Evolutionary conservation across 225 moss, liverwort and hornwort species (phyloP), one percentile per base, ranked within the genome.

Genomic region (Neckera pumila): DNA sequence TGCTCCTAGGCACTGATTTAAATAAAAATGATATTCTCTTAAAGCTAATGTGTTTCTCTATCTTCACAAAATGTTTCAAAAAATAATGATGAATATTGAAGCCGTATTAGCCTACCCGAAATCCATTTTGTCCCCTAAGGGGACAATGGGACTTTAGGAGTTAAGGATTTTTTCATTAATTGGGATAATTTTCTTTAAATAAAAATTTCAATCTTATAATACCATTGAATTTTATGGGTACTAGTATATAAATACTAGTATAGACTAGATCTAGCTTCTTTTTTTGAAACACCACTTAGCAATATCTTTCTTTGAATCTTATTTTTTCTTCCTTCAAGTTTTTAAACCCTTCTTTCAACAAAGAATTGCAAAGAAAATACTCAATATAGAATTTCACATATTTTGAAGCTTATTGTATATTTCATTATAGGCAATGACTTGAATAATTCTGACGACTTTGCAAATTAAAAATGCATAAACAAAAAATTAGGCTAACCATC

Each of bases 181-280:
- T 17, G 2, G 1, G 28, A 28, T 8, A 26, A 9, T 17, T 16
- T 17, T 43, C 5, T 9, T 28, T 28, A 3, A 28, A 71, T 42
- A 8, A 42, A 15, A 0, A 17, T n/a, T 20, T 47, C 0, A 14
- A 74, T 47, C 18, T 47, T 47, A 0, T 30, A 10, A 17, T 45
- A 47, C 7, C 31, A 31, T 75, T 33, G 16, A 75, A 49, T 33
- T 75, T 75, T 75, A 74, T 20, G 11, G 51, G 0, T 22, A 53
- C 0, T 36, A 2, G 2, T 76, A 9, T 75, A 74, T 20, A 6
- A 75, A 0, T 22, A 53, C 0, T 36, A 2, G 2, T 76, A 9
- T 13, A 33, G 5, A 36, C 1, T 34, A 34, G 14, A 22, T 53
- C 8, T 21, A 8, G 1, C 8, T 76, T 36, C 36, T 76, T 47